These are phyloP conservation scores for Eutrema japonicum DNA, from an alignment of 345 rosid genomes.

Conservation along the genomic window DNA sequence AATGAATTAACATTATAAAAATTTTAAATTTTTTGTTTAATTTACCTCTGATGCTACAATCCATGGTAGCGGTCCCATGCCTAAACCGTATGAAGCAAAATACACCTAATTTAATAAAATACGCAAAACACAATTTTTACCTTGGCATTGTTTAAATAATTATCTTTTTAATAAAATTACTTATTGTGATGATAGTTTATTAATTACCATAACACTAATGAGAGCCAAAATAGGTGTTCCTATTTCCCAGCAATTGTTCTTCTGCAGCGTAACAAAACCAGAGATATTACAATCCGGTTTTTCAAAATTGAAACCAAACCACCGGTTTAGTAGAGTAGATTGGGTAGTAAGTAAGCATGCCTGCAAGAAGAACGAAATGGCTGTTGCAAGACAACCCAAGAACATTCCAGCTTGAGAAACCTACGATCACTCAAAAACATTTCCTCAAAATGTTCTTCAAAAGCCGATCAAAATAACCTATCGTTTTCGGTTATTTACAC, in stretches of 20 bases:
- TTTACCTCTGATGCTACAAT: conserved; percentile 47
- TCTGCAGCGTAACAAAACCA: conserved; percentile 45
- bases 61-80: conserved; percentile 55
- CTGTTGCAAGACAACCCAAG: conserved; percentile 69
- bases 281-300: neutral
- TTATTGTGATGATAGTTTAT: conserved; percentile 5
- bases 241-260: conserved; percentile 46
- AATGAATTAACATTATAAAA: neutral
- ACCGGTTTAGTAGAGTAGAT: conserved; percentile 9
- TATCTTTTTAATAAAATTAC: neutral
- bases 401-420: conserved; percentile 74
- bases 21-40: neutral
- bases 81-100: conserved; percentile 44
- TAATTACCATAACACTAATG: conserved; percentile 35
- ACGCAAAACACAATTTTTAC: neutral
- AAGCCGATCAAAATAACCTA: neutral
- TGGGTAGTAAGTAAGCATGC: conserved; percentile 38
- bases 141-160: conserved; percentile 6
- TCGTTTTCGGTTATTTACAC: neutral
- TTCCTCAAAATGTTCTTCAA: neutral
- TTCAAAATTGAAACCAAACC: neutral
- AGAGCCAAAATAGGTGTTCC: conserved; percentile 38
- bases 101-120: conserved; percentile 30
- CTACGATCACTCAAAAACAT: conserved; percentile 41
- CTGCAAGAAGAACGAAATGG: conserved; percentile 60